Base-by-base conservation (phyloP, 75 land plant species). In the Selaginella moellendorffii region DNA sequence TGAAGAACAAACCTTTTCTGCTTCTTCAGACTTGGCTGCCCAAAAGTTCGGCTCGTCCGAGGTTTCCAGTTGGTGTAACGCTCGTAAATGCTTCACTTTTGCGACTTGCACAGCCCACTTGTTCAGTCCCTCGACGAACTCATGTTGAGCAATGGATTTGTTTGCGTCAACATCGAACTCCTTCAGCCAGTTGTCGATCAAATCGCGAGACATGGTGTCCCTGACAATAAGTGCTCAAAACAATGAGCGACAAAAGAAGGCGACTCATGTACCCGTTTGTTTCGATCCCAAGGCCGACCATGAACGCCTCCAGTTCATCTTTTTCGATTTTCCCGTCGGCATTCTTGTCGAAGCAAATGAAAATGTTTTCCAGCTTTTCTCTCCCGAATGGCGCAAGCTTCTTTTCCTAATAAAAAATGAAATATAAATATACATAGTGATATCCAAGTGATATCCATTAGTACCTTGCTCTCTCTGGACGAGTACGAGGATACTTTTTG, bases 51-150 rank as follows among this genome's bases (percentile, higher is more conserved):
- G 52, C 58, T 56, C 69, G 12, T 8, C 63, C 61, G 24, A 52
- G 24, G 23, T n/a, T 31, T 30, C 28, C 10, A 63, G 29, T n/a
- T 36, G 63, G 22, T 31, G 69, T 2, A 31, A 29, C 67, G 24
- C 31, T 10, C 28, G 26, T 0, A 24, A 53, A 14, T n/a, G 27
- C 1, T 30, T 72, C 30, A 58, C 62, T 65, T 60, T 20, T 24
- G 74, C 29, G 17, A 72, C 70, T 29, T 46, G 65, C 25, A 67
- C 31, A 19, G 65, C 65, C 75, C 75, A 73, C 29, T 73, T 73
- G 2, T 14, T 54, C 19, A 73, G 62, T 29, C 75, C 75, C 12
- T 36, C 51, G 23, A 63, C 65, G 63, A 73, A 73, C 36, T 73
- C 75, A 23, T 42, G 46, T 67, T 73, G 70, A 14, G 75, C 61